phyloP scores from a whole-genome alignment of 164 flowering plant genomes.

The Malania oleifera region DNA sequence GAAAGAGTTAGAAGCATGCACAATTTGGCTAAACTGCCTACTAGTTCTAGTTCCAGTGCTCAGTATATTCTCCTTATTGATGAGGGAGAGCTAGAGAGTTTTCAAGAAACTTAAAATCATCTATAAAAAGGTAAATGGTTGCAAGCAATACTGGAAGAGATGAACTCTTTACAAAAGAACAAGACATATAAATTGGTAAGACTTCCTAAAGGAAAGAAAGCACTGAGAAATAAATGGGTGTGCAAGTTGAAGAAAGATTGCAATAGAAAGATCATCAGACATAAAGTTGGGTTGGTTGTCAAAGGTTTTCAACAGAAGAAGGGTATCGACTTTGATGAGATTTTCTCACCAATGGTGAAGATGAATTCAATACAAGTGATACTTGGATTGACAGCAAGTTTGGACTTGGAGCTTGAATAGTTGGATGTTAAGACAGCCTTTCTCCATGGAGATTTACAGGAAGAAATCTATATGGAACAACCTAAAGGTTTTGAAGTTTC shows the following conservation, averaged over 20 bases:
- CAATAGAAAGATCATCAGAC: not conserved
- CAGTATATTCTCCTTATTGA: no score
- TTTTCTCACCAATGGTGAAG: not conserved
- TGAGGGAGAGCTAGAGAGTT: no score
- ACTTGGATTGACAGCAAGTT: not conserved
- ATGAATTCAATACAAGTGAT: not conserved
- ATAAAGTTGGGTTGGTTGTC: not conserved
- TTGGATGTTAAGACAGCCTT: constrained; percentile 2
- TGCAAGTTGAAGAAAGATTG: not conserved
- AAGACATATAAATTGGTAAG: not conserved
- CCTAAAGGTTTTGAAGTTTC: no score
- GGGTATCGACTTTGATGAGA: not conserved
- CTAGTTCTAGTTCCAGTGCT: not conserved
- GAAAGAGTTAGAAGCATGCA: no score
- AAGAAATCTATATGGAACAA: no score
- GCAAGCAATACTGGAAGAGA: no score
- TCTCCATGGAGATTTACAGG: not conserved
- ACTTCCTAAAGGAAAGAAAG: not conserved
- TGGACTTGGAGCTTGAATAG: not conserved
- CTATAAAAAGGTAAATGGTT: no score
- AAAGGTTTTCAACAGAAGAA: not conserved
- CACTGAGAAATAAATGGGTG: not conserved
- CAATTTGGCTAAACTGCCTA: no score
- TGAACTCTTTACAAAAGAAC: not conserved
- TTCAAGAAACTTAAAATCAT: no score